Evolutionary conservation across 2,329 filamentous ascomycete species (phyloP).

Genomic region (Lecanoromycetidae sp.): DNA sequence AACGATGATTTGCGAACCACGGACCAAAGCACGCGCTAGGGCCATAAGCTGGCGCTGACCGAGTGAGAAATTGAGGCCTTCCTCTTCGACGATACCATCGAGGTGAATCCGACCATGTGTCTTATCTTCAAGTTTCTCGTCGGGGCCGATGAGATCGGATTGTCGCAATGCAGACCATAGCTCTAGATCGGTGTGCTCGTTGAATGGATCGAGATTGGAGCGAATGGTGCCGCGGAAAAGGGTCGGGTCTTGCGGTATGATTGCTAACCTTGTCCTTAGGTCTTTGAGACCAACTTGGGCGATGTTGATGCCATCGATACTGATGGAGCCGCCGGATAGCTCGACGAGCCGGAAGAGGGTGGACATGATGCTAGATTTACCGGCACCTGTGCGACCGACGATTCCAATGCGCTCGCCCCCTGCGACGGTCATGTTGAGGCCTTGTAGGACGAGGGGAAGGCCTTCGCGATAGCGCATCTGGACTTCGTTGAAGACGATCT

Average conservation of each 20-base stretch:
- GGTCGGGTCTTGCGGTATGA: constrained; percentile 22
- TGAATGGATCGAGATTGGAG: constrained; percentile 21
- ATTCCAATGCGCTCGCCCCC: constrained; percentile 36
- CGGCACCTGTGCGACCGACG: constrained; percentile 23
- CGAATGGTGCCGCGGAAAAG: constrained; percentile 21
- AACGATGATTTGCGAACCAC: constrained; percentile 80
- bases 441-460: constrained; percentile 60
- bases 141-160: constrained; percentile 36
- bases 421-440: constrained; percentile 40
- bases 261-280: constrained; percentile 19
- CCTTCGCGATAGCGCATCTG: constrained; percentile 66
- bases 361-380: constrained; percentile 27
- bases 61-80: constrained; percentile 90
- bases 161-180: constrained; percentile 36
- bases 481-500: constrained; percentile 63
- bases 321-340: constrained; percentile 20
- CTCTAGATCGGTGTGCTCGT: constrained; percentile 30
- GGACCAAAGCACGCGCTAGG: constrained; percentile 76
- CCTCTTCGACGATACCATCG: constrained; percentile 77
- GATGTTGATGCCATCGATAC: constrained; percentile 21
- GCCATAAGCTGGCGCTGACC: constrained; percentile 95
- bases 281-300: constrained; percentile 19
- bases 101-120: constrained; percentile 54
- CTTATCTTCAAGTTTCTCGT: constrained; percentile 32
- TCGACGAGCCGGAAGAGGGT: constrained; percentile 20